Conservation (phyloP, 1,284 basidiomycete species). For the Irpex sp. region DNA sequence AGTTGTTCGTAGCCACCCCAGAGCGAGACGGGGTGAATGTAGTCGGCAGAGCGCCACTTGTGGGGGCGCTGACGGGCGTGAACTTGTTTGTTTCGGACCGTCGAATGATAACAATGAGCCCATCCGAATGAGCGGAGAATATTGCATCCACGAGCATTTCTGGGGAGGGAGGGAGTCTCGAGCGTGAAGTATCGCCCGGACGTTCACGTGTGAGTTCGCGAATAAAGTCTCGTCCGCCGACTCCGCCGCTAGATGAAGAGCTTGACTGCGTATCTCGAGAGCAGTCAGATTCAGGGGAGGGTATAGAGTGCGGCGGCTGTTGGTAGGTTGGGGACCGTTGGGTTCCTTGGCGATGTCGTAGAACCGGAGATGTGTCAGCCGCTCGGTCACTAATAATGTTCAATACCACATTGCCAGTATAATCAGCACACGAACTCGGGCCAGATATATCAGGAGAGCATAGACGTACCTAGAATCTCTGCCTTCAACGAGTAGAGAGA, state of each 20-base stretch:
- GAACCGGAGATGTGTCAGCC: neutral
- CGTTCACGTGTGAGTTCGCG: conserved; percentile 15
- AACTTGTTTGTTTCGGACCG: conserved; percentile 13
- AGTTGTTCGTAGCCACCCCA: neutral
- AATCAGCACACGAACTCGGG: too few relatives aligned
- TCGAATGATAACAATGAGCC: conserved; percentile 71
- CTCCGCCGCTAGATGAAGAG: neutral
- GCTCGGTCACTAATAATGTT: neutral
- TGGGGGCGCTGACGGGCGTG: neutral
- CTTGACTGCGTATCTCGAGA: neutral
- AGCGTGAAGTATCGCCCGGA: conserved; percentile 18
- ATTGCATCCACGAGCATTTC: conserved; percentile 66
- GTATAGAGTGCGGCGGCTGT: neutral
- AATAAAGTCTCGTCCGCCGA: conserved; percentile 3
- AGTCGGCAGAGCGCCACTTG: neutral
- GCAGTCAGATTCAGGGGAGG: neutral
- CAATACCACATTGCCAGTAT: too few relatives aligned
- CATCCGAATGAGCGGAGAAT: conserved; percentile 78
- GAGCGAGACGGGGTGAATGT: neutral
- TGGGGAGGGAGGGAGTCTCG: conserved; percentile 12
- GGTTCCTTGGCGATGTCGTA: neutral
- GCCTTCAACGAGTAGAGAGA: conserved; percentile 49
- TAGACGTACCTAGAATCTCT: conserved; percentile 52
- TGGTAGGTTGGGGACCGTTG: neutral
- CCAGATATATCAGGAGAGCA: conserved; percentile 4